Percentiles rank a stretch among this genome's conserved stretches.
Evolutionary conservation across 352 stramenopile genomes (phyloP).

Genomic region (Thraustochytrium striatum): DNA sequence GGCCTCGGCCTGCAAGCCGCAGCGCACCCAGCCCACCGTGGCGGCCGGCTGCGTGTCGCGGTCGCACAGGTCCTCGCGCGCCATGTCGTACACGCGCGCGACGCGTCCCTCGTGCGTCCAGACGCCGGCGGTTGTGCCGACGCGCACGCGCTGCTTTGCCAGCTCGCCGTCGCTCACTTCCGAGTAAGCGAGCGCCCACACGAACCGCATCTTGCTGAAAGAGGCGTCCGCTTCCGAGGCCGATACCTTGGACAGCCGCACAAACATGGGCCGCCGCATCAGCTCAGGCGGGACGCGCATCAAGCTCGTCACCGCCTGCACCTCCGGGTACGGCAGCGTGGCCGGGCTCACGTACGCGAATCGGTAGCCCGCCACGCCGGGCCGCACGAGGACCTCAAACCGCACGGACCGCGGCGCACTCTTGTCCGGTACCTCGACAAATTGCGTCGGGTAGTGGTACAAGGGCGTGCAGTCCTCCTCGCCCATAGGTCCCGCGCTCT

Average conservation of each 20-base stretch:
- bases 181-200: background rate
- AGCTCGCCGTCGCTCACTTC: background rate
- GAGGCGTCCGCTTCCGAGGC: no score
- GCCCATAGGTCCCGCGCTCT: no score
- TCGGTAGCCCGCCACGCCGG: conserved; percentile 4
- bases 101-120: conserved; percentile 10
- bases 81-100: no score
- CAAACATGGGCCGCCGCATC: background rate
- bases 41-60: background rate
- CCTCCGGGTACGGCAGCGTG: conserved; percentile 19
- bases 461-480: conserved; percentile 21
- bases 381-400: conserved; percentile 12
- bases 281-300: background rate
- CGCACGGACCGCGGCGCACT: background rate
- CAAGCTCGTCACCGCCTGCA: conserved; percentile 5
- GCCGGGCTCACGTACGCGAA: background rate
- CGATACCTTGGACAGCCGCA: conserved; percentile 21
- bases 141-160: background rate
- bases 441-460: conserved; percentile 14
- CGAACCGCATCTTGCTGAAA: conserved; percentile 22
- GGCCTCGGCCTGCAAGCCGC: conserved; percentile 6
- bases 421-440: background rate
- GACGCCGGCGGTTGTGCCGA: background rate
- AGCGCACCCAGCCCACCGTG: background rate
- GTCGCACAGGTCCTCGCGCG: conserved; percentile 30